These are phyloP conservation scores for Diaporthe vexans DNA, from an alignment of 2,329 filamentous ascomycete genomes.

Conservation along the genomic window DNA sequence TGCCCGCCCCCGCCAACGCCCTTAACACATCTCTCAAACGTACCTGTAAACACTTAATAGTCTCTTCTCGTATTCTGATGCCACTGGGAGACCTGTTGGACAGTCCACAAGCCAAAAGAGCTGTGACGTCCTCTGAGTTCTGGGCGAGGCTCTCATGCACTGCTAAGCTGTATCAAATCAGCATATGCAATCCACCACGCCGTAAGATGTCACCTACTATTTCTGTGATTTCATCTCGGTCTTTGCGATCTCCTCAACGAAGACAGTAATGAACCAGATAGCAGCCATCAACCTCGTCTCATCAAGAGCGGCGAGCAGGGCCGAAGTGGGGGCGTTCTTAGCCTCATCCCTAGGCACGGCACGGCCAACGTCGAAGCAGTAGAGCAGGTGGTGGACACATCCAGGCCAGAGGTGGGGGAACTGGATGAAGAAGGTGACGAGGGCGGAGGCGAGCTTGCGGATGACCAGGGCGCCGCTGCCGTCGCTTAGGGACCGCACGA, in stretches of 20 bases:
- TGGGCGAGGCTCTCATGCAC: constrained; percentile 57
- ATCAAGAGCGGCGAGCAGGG: constrained; percentile 61
- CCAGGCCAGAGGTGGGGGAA: constrained; percentile 77
- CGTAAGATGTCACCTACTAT: constrained; percentile 57
- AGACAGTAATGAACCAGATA: constrained; percentile 74
- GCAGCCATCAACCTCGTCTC: constrained; percentile 67
- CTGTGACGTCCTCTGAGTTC: constrained; percentile 57
- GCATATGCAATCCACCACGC: constrained; percentile 48
- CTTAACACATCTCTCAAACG: background rate
- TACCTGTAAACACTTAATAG: constrained; percentile 74
- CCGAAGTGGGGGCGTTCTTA: constrained; percentile 57
- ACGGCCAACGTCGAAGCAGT: constrained; percentile 66
- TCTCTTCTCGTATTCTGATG: constrained; percentile 63
- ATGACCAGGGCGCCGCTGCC: constrained; percentile 72
- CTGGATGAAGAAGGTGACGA: constrained; percentile 82
- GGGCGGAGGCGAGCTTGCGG: constrained; percentile 82
- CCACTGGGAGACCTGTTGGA: constrained; percentile 45
- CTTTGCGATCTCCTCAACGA: constrained; percentile 78
- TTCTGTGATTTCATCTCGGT: constrained; percentile 73
- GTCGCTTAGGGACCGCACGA: constrained; percentile 66
- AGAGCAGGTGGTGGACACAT: constrained; percentile 74
- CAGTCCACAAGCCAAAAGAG: constrained; percentile 57
- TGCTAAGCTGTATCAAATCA: constrained; percentile 50
- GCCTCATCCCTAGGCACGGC: constrained; percentile 63
- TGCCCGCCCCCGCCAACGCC: background rate